These are phyloP conservation scores for Dianthus caryophyllus DNA, from an alignment of 148 eudicot species.

Conservation along the genomic window DNA sequence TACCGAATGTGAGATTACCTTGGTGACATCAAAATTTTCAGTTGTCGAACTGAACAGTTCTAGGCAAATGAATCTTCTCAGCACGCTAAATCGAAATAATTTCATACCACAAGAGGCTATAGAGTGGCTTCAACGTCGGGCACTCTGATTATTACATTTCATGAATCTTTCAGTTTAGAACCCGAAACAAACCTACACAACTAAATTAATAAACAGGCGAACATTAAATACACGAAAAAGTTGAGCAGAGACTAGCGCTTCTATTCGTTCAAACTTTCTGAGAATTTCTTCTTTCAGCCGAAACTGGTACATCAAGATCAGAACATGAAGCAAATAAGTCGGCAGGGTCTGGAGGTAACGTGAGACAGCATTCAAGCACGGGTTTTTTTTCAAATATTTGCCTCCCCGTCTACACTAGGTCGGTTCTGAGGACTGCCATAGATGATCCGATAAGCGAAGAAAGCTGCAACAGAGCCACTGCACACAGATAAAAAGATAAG, in stretches of 20 bases:
- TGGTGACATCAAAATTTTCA: no score
- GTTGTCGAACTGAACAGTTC: no score
- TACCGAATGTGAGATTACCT: no score
- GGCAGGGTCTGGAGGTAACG: background rate
- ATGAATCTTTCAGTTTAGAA: background rate
- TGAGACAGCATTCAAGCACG: background rate
- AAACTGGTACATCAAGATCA: constrained; percentile 1
- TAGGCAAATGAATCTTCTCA: background rate
- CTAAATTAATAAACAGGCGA: background rate
- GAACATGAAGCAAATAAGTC: no score
- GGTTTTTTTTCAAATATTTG: constrained; percentile 22
- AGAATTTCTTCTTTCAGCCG: background rate
- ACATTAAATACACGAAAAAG: background rate
- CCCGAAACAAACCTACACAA: background rate
- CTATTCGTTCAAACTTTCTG: background rate
- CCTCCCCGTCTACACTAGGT: constrained; percentile 34
- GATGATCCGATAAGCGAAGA: constrained; percentile 61
- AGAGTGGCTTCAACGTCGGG: background rate
- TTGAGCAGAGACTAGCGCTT: constrained; percentile 5
- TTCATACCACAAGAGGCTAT: constrained; percentile 6
- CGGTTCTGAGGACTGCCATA: constrained; percentile 30
- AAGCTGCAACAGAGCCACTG: constrained; percentile 69
- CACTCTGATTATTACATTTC: constrained; percentile 19
- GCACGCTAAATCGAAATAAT: background rate
- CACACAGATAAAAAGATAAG: constrained; percentile 12